Evolutionary conservation across 768 basidiomycete species (phyloP).

Genomic region (Tulasnella sp.): DNA sequence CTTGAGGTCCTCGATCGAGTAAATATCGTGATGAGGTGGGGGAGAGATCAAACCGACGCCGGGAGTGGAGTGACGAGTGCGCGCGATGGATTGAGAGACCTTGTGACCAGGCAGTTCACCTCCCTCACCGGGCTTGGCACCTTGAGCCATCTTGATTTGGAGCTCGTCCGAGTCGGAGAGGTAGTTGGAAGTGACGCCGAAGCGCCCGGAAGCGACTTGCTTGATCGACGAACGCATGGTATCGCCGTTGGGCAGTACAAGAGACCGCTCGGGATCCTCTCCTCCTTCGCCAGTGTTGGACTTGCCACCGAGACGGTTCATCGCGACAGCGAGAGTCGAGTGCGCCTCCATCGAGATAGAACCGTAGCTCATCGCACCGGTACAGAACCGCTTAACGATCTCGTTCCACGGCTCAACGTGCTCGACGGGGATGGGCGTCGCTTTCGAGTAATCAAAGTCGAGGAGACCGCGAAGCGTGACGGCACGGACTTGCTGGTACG

Average conservation of each 20-base stretch:
- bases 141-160: constrained; percentile 99
- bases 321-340: constrained; percentile 91
- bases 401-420: constrained; percentile 99
- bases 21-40: constrained; percentile 96
- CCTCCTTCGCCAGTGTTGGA: constrained; percentile 99
- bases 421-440: constrained; percentile 82
- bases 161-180: constrained; percentile 94
- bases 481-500: constrained; percentile 70
- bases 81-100: constrained; percentile 87
- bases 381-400: constrained; percentile 94
- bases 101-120: constrained; percentile 98
- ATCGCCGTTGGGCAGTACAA: constrained; percentile 66
- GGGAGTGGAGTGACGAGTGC: constrained; percentile 96
- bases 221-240: constrained; percentile 94
- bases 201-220: constrained; percentile 89
- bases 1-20: constrained; percentile 97
- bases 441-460: constrained; percentile 80
- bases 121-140: constrained; percentile 99
- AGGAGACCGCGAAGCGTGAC: constrained; percentile 90
- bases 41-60: constrained; percentile 98
- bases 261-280: constrained; percentile 92
- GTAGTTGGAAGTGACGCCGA: constrained; percentile 97
- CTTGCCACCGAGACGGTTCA: constrained; percentile 97
- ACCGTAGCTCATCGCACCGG: constrained; percentile 98
- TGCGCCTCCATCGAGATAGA: constrained; percentile 99